Percentiles rank a stretch among this genome's conserved stretches.
Conservation (phyloP, 139 green algal species). For the Pseudopediastrum boryanum region DNA sequence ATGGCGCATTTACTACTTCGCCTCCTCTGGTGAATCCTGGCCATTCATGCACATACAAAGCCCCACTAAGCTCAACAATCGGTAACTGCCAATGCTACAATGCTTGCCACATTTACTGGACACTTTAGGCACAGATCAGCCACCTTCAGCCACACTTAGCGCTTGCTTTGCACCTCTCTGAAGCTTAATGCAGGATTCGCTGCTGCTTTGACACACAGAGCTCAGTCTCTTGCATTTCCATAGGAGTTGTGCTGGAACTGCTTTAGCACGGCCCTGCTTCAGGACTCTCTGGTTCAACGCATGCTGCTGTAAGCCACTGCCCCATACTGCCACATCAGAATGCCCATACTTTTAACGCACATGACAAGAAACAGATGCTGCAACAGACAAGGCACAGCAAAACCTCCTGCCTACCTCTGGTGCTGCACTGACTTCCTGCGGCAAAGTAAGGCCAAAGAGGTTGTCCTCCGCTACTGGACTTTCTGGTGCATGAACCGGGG, state of each 20-base stretch:
- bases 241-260: background rate
- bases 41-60: background rate
- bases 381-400: background rate
- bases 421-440: conserved; percentile 21
- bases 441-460: conserved; percentile 26
- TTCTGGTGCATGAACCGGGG: background rate
- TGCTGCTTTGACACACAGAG: background rate
- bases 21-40: no score
- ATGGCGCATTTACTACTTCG: no score
- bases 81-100: no score
- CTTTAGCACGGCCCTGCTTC: background rate
- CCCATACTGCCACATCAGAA: background rate
- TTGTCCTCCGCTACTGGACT: conserved; percentile 6
- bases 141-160: background rate
- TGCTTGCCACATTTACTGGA: background rate
- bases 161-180: background rate
- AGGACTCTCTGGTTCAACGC: background rate
- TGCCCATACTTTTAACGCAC: no score
- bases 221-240: background rate
- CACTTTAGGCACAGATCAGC: background rate
- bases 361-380: no score
- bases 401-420: background rate
- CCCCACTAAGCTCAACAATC: no score
- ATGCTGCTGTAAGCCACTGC: no score
- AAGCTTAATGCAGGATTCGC: background rate